Base-by-base conservation (phyloP, 495 filamentous ascomycete genomes). In the Hyphodiscus hymeniophilus region DNA sequence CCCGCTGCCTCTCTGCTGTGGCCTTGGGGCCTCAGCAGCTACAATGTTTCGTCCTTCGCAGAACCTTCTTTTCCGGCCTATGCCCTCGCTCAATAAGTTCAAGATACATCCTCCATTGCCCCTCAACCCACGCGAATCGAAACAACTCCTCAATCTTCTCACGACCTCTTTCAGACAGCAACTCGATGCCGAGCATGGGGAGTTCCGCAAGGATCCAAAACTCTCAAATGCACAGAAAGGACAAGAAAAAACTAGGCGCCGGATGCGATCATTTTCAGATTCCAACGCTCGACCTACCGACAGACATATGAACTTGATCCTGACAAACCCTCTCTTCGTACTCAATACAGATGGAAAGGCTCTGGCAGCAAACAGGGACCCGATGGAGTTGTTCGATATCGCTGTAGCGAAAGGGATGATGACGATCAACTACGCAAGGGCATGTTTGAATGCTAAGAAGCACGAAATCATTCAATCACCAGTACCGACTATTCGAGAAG, bases 91-190 rank as follows among this genome's bases (percentile, higher is more conserved):
- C 3, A 40, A 35, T n/a, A 51, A 54, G 47, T 48, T 59, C 38
- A 83, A 77, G 56, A 66, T 85, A 24, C 79, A 86, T 54, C 77
- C 70, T 17, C 80, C 76, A 24, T 66, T 84, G 4, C 80, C 82
- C 15, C 66, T 82, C 16, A 75, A 69, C 33, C 69, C 72, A 1
- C 73, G 71, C 45, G 74, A 85, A 58, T 80, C 79, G 20, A 63
- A 78, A 49, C 73, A 78, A 48, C 66, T 87, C 2, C 71, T 85
- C 22, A 67, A 67, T 41, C 68, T 79, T 26, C 72, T 87, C 51
- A 83, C 79, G n/a, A 68, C 72, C 13, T 85, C 81, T 11, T 87
- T 87, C 60, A 73, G 76, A 49, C 62, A 72, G 21, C 78, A 84
- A 30, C 67, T 87, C 35, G 79, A 85, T 54, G 65, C 56, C 28